Base-by-base conservation (phyloP, 331 rosid species). In the Stylosanthes scabra region DNA sequence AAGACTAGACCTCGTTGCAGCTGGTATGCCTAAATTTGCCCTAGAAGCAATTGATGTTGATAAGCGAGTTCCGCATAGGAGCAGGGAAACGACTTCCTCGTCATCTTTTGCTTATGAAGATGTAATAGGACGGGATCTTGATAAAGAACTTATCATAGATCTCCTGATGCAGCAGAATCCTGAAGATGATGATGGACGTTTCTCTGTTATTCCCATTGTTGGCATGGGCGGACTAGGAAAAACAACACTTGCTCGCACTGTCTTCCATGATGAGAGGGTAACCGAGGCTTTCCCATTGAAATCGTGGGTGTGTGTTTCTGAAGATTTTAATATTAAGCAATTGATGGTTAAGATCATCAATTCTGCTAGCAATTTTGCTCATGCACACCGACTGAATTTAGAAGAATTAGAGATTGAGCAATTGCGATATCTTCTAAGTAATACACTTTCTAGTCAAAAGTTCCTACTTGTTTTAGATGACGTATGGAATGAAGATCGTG, bases 41-140 rank as follows among this genome's bases (percentile, higher is more conserved):
- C n/a, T n/a, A n/a, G n/a, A n/a, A n/a, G n/a, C n/a, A n/a, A n/a
- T n/a, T n/a, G n/a, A n/a, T n/a, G n/a, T n/a, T n/a, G n/a, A n/a
- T n/a, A n/a, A n/a, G n/a, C n/a, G n/a, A n/a, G n/a, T n/a, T n/a
- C n/a, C n/a, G n/a, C n/a, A n/a, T 52, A 50, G 70, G 51, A 78
- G 37, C 37, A 31, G 37, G 37, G 10, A 75, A 51, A n/a, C 78
- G 74, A 4, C n/a, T n/a, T n/a, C n/a, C n/a, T n/a, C n/a, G n/a
- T n/a, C n/a, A n/a, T n/a, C n/a, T n/a, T n/a, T n/a, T n/a, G n/a
- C n/a, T n/a, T n/a, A n/a, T n/a, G n/a, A n/a, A n/a, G n/a, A n/a
- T n/a, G n/a, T 84, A 3, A 54, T 84, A 5, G 86, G 86, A n/a
- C 81, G 88, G 71, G 63, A 72, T 0, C 10, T 25, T 8, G 83